A percentile compares a stretch with the other conserved stretches of the same genome.
Evolutionary conservation across 345 rosid genomes (phyloP).

Genomic region (Lepidium africanum): DNA sequence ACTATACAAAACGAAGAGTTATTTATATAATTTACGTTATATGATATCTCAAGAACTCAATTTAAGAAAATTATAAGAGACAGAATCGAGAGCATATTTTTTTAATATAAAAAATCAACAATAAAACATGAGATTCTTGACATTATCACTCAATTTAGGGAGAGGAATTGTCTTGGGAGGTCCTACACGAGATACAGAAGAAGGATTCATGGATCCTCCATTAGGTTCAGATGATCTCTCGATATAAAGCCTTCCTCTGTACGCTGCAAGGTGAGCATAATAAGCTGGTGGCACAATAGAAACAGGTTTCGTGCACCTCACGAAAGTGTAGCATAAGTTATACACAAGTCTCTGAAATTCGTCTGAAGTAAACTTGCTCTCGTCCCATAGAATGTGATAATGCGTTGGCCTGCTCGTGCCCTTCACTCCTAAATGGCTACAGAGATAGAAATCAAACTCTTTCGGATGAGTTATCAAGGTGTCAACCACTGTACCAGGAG

Average conservation of each 20-base stretch:
- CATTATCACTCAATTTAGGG: conserved; percentile 75
- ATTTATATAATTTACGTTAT: background rate
- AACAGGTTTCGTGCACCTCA: conserved; percentile 88
- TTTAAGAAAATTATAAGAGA: background rate
- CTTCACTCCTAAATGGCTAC: conserved; percentile 91
- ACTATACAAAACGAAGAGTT: background rate
- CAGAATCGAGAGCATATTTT: background rate
- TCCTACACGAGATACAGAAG: conserved; percentile 50
- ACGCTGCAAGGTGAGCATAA: conserved; percentile 94
- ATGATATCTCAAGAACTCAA: background rate
- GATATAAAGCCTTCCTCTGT: conserved; percentile 86
- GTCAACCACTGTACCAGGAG: conserved; percentile 92
- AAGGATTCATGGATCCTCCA: conserved; percentile 29
- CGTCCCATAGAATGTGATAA: conserved; percentile 83
- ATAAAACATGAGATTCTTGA: conserved; percentile 89
- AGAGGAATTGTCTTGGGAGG: conserved; percentile 81
- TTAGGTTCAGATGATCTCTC: conserved; percentile 56
- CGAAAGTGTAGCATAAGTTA: conserved; percentile 82
- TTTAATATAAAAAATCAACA: conserved; percentile 37
- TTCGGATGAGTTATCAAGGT: conserved; percentile 79
- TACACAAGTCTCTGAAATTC: conserved; percentile 85
- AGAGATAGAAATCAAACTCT: conserved; percentile 89
- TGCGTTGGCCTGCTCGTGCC: conserved; percentile 96
- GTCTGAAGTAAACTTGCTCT: conserved; percentile 82
- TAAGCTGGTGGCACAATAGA: conserved; percentile 92